A percentile compares a stretch with the other conserved stretches of the same genome.
phyloP scores from a whole-genome alignment of 768 basidiomycete genomes.

The Boletus subcaerulescens region DNA sequence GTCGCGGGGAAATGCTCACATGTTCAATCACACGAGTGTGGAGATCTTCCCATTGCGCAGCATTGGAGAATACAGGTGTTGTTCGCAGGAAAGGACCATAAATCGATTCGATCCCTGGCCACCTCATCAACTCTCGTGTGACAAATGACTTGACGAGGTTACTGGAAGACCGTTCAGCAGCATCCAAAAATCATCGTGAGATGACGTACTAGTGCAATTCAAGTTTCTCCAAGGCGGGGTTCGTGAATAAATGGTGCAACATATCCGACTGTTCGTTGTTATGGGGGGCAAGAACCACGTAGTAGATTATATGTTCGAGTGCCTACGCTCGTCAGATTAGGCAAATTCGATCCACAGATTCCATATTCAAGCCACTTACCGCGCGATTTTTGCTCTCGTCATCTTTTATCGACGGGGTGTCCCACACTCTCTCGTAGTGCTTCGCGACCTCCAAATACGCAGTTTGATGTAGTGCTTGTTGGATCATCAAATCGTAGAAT shows the following conservation, averaged over 20 bases:
- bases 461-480: conserved; percentile 80
- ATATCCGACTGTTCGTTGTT: conserved; percentile 98
- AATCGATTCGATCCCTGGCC: conserved; percentile 88
- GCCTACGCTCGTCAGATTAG: conserved; percentile 48
- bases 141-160: conserved; percentile 93
- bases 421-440: conserved; percentile 96
- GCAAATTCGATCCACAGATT: background rate
- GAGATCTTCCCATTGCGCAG: conserved; percentile 90
- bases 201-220: conserved; percentile 77
- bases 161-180: conserved; percentile 40
- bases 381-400: conserved; percentile 71
- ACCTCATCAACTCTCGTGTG: conserved; percentile 91
- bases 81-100: conserved; percentile 82
- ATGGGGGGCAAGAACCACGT: conserved; percentile 89
- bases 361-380: conserved; percentile 38
- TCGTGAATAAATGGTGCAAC: conserved; percentile 79
- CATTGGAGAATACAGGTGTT: conserved; percentile 75
- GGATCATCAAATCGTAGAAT: conserved; percentile 96
- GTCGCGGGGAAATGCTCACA: conserved; percentile 46
- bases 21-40: conserved; percentile 97
- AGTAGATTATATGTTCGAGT: conserved; percentile 92
- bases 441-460: conserved; percentile 93
- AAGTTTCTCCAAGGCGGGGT: conserved; percentile 77
- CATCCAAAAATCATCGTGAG: conserved; percentile 1
- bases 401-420: conserved; percentile 90